These are phyloP conservation scores for Myxozyma vanderwaltii DNA, from an alignment of 805 yeast species.

Conservation along the genomic window DNA sequence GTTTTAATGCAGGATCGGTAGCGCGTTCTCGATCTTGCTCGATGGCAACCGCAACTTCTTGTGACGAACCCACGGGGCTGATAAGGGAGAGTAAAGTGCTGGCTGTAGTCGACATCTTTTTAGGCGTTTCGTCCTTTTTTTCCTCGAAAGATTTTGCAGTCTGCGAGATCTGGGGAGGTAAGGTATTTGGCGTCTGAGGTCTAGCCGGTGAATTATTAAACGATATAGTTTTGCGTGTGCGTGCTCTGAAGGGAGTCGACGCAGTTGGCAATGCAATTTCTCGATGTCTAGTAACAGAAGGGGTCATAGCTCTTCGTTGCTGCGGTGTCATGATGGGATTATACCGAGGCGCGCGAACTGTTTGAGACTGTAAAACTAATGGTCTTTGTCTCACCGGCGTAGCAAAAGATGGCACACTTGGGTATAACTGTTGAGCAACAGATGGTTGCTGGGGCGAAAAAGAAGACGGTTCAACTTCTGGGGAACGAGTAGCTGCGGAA, in stretches of 20 bases:
- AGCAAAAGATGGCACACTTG: slow-evolving; percentile 22
- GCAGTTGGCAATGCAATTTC: slow-evolving; percentile 21
- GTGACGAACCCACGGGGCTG: slow-evolving; percentile 39
- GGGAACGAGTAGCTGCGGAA: slow-evolving; percentile 31
- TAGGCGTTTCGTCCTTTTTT: slow-evolving; percentile 3
- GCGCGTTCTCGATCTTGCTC: slow-evolving; percentile 23
- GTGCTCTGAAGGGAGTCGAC: slow-evolving; percentile 40
- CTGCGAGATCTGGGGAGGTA: background rate
- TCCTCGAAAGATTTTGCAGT: background rate
- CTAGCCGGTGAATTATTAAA: slow-evolving; percentile 8
- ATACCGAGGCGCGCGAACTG: slow-evolving; percentile 32
- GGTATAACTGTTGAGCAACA: slow-evolving; percentile 24
- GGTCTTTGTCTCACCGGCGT: slow-evolving; percentile 24
- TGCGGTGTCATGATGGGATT: slow-evolving; percentile 31
- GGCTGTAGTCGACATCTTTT: slow-evolving; percentile 51
- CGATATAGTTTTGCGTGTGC: slow-evolving; percentile 37
- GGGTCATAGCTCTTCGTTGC: slow-evolving; percentile 21
- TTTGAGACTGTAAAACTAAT: background rate
- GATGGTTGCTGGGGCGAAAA: slow-evolving; percentile 6
- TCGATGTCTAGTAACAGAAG: slow-evolving; percentile 2
- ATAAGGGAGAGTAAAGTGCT: slow-evolving; percentile 52
- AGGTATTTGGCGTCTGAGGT: background rate
- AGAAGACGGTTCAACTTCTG: slow-evolving; percentile 35
- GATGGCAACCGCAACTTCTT: slow-evolving; percentile 29
- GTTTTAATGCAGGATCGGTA: slow-evolving; percentile 37